Evolutionary conservation across 1,284 basidiomycete species (phyloP), one percentile per base, ranked within the genome.

Genomic region (Tausonia pullulans): DNA sequence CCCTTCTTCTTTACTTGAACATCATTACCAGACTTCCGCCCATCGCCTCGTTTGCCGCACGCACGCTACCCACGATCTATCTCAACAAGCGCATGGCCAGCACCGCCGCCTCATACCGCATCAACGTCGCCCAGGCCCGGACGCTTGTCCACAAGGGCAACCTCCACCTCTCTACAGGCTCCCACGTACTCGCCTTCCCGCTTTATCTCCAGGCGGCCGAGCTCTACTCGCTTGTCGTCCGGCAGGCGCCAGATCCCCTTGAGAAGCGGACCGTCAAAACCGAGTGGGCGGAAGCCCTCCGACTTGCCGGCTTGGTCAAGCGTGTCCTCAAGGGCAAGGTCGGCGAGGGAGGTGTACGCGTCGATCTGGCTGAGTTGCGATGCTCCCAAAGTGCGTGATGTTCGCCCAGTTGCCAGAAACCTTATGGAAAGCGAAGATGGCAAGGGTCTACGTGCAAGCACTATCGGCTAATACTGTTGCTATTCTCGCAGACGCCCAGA

Each of bases 201-300:
- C 55, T 65, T 13, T 65, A 61, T 50, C 60, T 65, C 27, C 54
- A 65, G 45, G 60, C 64, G 2, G 64, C 64, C 3, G 48, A 65
- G 50, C 41, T 60, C 27, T 65, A 61, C 41, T 55, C 60, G 5
- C 60, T 61, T 45, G 41, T 58, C 14, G 64, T 61, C 7, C 59
- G 64, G 39, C 64, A 62, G n/a, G 64, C 60, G 4, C 56, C 48
- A 3, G 43, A 43, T 6, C 11, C 16, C 2, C 45, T 8, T 8
- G 60, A 61, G 6, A 62, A 58, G 50, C 16, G 27, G 1, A 39
- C 10, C 48, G 39, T 61, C 41, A 41, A 52, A 39, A 10, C 13
- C 11, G 64, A 65, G 49, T 58, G 43, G 13, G 54, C 54, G 13
- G 50, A 41, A 1, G 64, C 60, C 9, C 52, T 65, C 14, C 13